Base-by-base conservation (phyloP, 305 asterid genomes). In the Stenogyne calaminthoides region DNA sequence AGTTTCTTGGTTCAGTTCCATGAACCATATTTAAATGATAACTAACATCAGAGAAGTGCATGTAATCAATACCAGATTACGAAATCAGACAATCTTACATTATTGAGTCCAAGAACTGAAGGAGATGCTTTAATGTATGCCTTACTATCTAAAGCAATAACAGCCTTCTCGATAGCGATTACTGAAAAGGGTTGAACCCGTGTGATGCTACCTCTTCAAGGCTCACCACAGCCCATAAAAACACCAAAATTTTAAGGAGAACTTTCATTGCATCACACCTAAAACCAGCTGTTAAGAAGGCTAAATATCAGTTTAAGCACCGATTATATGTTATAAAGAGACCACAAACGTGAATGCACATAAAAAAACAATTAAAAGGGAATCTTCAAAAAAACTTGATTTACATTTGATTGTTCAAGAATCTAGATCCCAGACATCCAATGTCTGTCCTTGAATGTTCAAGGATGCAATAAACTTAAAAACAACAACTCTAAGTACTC, bases 61-160 rank as follows among this genome's bases (percentile, higher is more conserved):
- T 25, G 52, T 42, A 42, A 54, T 56, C 40, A 62, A 22, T 25
- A 40, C 7, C 62, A 14, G 27, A 47, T 56, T 34, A 56, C 4
- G 42, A 47, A 6, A 66, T 42, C 72, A 39, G 52, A 25, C 10
- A 70, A 51, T 9, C 47, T 6, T 84, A 88, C 99, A 39, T 64
- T 20, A 11, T 82, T 82, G 58, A 61, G 64, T 57, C 99, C 99
- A 47, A 94, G 97, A 82, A 88, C 65, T 36, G 93, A 81, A 29
- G 99, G 98, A 76, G 88, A 78, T 7, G 89, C 96, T 76, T 81
- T 88, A 29, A 94, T 76, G 36, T 59, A 84, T 54, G 99, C 93
- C 66, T 71, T 32, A 44, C 62, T 42, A 55, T 92, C 89, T 47
- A 90, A 72, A 49, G 85, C 91, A 73, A 85, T 51, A 63, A 88